Base-by-base conservation (phyloP, 176 grass and related monocot species). In the Triticum urartu region DNA sequence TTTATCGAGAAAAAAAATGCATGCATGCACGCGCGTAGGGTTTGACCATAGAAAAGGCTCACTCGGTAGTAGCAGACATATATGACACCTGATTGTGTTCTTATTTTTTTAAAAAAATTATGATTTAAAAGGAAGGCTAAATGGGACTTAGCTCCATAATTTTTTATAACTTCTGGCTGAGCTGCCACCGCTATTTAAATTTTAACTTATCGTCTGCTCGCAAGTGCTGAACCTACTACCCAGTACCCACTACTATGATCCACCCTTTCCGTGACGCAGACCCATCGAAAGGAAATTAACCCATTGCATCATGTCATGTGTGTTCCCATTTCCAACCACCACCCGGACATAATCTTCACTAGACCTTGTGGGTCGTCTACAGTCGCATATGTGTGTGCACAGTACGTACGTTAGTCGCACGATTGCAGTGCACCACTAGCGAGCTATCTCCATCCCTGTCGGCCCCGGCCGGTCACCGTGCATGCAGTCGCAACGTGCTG, bases 201-300 rank as follows among this genome's bases (percentile, higher is more conserved):
- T 36, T 36, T 36, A 36, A 36, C 6, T 36, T 36, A 36, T 6
- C 35, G 5, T 36, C 35, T 36, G 35, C 35, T 36, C 35, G 35
- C 35, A 36, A 28, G 81, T 64, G 80, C 87, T 80, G 43, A 89
- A 85, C 75, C 81, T 11, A 11, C 9, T 45, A 11, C 42, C 42
- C 42, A 39, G 38, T 39, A 11, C 10, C 9, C 42, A 12, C 43
- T 47, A 12, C 43, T 47, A 12, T 7, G 43, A 47, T 3, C 43
- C 43, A 11, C 43, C 11, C 43, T 90, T 90, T 52, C 10, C 39
- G 11, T 58, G 84, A 90, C 64, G 71, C 25, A 72, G 88, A 90
- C 40, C 71, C 71, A 25, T 69, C 39, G 40, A 74, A 15, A 74
- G 42, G 78, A 14, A 10, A 66, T 11, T 52, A 17, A 43, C 18